Conservation (phyloP, 2,329 filamentous ascomycete species). For the Fusarium sp. region DNA sequence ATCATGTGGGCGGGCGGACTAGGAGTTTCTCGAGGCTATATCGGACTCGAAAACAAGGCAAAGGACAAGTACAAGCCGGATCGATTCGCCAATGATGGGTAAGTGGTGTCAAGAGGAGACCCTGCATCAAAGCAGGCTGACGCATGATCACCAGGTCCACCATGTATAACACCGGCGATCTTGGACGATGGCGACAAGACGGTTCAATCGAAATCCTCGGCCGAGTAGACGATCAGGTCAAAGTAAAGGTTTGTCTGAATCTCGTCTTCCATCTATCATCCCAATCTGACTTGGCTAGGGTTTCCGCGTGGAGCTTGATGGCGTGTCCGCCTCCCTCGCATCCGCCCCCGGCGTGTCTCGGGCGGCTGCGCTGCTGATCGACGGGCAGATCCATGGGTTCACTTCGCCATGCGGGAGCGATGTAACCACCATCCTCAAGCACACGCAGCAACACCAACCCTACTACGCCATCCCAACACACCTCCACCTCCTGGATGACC, state of each 20-base stretch:
- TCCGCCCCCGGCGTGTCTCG: constrained; percentile 56
- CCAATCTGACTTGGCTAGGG: constrained; percentile 48
- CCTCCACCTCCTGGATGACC: constrained; percentile 52
- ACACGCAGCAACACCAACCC: constrained; percentile 55
- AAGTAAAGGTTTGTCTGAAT: constrained; percentile 57
- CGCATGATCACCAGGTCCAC: constrained; percentile 45
- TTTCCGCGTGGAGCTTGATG: constrained; percentile 67
- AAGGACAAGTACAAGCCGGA: constrained; percentile 59
- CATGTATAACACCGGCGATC: constrained; percentile 69
- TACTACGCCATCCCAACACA: constrained; percentile 63
- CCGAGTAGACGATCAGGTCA: constrained; percentile 67
- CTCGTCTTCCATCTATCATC: neutral
- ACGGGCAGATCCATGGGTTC: constrained; percentile 60
- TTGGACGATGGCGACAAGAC: constrained; percentile 62
- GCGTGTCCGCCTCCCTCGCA: constrained; percentile 60
- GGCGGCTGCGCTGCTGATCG: constrained; percentile 57
- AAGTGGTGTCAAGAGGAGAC: constrained; percentile 30
- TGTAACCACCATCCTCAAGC: constrained; percentile 50
- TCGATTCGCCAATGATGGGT: constrained; percentile 61
- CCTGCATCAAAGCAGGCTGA: neutral
- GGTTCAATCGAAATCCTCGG: constrained; percentile 64
- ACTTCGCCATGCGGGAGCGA: constrained; percentile 51
- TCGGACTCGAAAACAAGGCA: constrained; percentile 61
- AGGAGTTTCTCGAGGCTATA: constrained; percentile 63
- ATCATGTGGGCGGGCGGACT: constrained; percentile 64